Base-by-base conservation (phyloP, 2,329 filamentous ascomycete species). In the Claviceps cyperi region DNA sequence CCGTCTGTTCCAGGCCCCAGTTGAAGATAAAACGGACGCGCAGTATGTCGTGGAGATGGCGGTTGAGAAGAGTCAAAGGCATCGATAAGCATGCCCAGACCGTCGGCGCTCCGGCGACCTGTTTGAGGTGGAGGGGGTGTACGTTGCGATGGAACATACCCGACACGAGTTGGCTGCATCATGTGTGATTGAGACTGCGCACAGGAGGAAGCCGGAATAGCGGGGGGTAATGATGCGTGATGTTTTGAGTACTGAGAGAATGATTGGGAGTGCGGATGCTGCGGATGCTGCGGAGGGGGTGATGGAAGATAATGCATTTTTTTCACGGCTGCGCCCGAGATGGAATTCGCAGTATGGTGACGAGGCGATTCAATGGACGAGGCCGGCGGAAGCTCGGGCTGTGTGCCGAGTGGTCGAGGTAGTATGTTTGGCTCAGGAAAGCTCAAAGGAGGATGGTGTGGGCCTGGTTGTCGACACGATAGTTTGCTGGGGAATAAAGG, bases 21-120 rank as follows among this genome's bases (percentile, higher is more conserved):
- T 37, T 50, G 53, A 14, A 53, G 48, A 9, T 55, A 53, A 13
- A 50, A 55, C 1, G 32, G 14, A 9, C 52, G 44, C 21, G n/a
- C 15, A 32, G 35, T 38, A 46, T 59, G 61, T 3, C 51, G 50
- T 35, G 53, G 14, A 9, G 45, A 44, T 24, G 45, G 49, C 8
- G 56, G 52, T 5, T 59, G 59, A n/a, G 59, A 48, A 37, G 64
- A 63, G 48, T 67, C 62, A 11, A 68, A 72, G 2, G 66, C 64
- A 46, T 68, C 65, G 36, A 72, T 64, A 7, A 72, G 60, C 58
- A 74, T 65, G 21, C 64, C 63, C 24, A 73, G 60, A 1, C 66
- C 64, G 38, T 69, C 63, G 13, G 60, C 49, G 19, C 52, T 52
- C 5, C 54, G 55, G 6, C 55, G 57, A 55, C 55, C 43, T 54